Evolutionary conservation across 805 yeast species (phyloP), one percentile per base, ranked within the genome.

Genomic region (Yarrowia yakushimensis): DNA sequence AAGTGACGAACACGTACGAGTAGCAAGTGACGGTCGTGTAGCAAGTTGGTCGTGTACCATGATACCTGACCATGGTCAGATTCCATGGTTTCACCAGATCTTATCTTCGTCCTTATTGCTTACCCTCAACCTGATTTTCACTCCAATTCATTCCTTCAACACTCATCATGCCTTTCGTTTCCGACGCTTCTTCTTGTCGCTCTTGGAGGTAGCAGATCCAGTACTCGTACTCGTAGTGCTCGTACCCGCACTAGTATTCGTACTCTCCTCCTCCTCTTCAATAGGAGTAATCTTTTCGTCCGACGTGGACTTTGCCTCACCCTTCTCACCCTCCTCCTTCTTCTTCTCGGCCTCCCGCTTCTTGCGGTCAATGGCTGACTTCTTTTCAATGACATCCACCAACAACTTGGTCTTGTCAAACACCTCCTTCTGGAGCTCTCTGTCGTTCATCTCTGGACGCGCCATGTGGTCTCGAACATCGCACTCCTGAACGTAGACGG

Each of bases 401-500:
- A 80, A 70, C 63, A 77, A 74, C 59, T 78, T 86, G 0, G 96
- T 89, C 55, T 78, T 78, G 25, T 83, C 87, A 68, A 76, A 90
- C 7, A 92, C 69, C 55, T 76, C 64, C 64, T 80, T 78, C 69
- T 88, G 94, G 63, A 90, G 73, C 48, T 79, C 85, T 17, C 69
- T 78, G 69, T 88, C 88, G 18, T 78, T 75, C 63, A 85, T 81
- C 72, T 92, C 97, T 42, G 75, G 72, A 67, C 96, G 80, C 0
- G 82, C 83, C 66, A 81, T 79, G 20, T 66, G 65, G 18, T 62
- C 72, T 71, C 64, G 83, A 77, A 64, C 75, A 69, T 78, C 74
- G 73, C 97, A 89, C 69, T 92, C 94, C 52, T 87, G 85, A 62
- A 90, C 77, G 70, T 87, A 83, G 61, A 84, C 79, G 3, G 90